phyloP scores from a whole-genome alignment of 768 basidiomycete species.

The Psilocybe cyanescens region DNA sequence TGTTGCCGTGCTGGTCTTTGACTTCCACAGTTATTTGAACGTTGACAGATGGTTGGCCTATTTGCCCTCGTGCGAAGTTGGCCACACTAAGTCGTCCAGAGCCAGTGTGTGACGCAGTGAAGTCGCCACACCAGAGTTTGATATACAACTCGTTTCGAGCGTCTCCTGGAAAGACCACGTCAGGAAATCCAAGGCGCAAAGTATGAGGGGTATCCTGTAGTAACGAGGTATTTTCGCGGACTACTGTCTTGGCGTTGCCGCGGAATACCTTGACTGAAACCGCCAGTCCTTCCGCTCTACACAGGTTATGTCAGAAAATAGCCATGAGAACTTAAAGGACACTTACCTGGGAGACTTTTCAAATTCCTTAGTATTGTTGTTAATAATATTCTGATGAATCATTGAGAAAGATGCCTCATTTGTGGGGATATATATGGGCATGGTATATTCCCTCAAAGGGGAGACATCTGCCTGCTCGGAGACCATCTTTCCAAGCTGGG shows the following conservation, averaged over 20 bases:
- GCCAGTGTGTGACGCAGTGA: conserved; percentile 55
- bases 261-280: conserved; percentile 87
- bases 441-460: conserved; percentile 72
- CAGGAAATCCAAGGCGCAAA: conserved; percentile 89
- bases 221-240: conserved; percentile 83
- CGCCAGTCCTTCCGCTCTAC: conserved; percentile 85
- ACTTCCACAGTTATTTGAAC: conserved; percentile 94
- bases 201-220: conserved; percentile 84
- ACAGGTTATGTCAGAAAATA: neutral
- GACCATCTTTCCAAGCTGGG: conserved; percentile 71
- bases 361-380: conserved; percentile 74
- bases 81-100: conserved; percentile 61
- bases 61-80: conserved; percentile 60
- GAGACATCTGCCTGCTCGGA: conserved; percentile 67
- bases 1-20: conserved; percentile 67
- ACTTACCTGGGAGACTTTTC: conserved; percentile 81
- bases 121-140: conserved; percentile 95
- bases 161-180: conserved; percentile 93
- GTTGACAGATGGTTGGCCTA: conserved; percentile 62
- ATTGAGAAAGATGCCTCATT: conserved; percentile 90
- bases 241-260: conserved; percentile 75
- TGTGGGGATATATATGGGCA: conserved; percentile 86
- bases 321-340: neutral
- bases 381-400: conserved; percentile 94
- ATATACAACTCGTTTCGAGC: conserved; percentile 95